Evolutionary conservation across 163 green algal species (phyloP), one percentile per base, ranked within the genome.

Genomic region (Scenedesmus sp.): DNA sequence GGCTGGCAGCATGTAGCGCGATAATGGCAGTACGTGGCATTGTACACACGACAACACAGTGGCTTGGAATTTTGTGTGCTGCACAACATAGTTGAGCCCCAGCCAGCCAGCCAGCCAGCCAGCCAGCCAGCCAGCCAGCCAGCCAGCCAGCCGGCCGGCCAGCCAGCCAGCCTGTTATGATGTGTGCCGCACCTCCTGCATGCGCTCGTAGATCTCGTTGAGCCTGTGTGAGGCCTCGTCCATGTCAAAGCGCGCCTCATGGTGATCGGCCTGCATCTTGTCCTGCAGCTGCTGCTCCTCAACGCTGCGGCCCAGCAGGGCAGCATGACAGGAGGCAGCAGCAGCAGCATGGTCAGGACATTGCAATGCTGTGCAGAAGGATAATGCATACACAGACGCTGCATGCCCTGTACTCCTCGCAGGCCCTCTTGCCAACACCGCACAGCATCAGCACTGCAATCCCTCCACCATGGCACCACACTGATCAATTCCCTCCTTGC

Each of bases 201-300:
- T 95, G 79, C 86, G 87, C 46, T 97, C 96, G 93, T 97, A 97
- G 64, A 97, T 93, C 73, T 95, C 94, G 60, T 94, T 95, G 9
- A 97, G 93, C 64, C 94, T 86, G 64, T 94, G 88, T 52, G 70
- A 88, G 13, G 89, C 88, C 16, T 88, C 83, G 55, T 95, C 94
- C 55, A 84, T 62, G 64, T 94, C 94, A 92, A 93, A 91, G n/a
- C 15, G 74, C 5, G 93, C 88, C 13, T 94, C 91, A 16, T 94
- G 94, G 64, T 92, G 90, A 76, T 95, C 88, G 18, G 90, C 84
- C 23, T 88, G 34, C 88, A 98, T 94, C 82, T 94, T 87, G 77
- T 95, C 95, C 85, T 96, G 97, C 73, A 99, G 95, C 89, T 98
- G 91, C 57, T 96, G 91, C 95, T 99, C 98, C 96, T 99, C 97